Percentiles rank a stretch among this genome's conserved stretches.
These are phyloP conservation scores for Parastagonospora nodorum DNA, from an alignment of 2,329 filamentous ascomycete species.

Conservation along the genomic window DNA sequence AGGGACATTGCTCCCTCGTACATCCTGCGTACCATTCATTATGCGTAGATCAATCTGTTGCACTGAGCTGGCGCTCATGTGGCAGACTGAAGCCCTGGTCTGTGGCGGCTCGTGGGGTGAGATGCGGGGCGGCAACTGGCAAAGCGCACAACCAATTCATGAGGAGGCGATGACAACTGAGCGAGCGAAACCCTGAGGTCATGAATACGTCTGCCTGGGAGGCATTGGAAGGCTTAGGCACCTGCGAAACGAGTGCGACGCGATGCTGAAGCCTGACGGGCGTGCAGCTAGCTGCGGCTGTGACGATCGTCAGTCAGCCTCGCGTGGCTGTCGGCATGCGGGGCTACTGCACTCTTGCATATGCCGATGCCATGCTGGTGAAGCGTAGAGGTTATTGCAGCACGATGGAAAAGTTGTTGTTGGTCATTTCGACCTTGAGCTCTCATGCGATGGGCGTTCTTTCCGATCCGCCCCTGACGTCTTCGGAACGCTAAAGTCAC, in stretches of 20 bases:
- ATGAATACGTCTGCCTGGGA: constrained; percentile 36
- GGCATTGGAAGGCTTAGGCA: constrained; percentile 35
- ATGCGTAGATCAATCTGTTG: constrained; percentile 3
- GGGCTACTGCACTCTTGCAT: constrained; percentile 1
- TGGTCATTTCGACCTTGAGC: not conserved
- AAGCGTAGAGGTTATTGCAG: not conserved
- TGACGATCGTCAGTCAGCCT: constrained; percentile 18
- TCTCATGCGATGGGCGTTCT: constrained; percentile 8
- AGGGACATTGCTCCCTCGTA: constrained; percentile 36
- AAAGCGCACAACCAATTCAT: constrained; percentile 5
- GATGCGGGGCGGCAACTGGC: constrained; percentile 17
- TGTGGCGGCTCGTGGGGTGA: constrained; percentile 18
- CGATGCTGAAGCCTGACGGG: constrained; percentile 32
- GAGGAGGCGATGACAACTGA: constrained; percentile 4
- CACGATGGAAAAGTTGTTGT: not conserved
- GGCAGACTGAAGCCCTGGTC: constrained; percentile 5
- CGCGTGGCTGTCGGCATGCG: constrained; percentile 13
- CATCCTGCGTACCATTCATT: constrained; percentile 31
- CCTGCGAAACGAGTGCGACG: constrained; percentile 13
- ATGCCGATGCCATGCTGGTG: constrained; percentile 3
- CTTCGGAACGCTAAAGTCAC: constrained; percentile 13
- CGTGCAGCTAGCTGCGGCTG: constrained; percentile 16
- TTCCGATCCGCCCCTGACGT: constrained; percentile 18
- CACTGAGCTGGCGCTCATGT: not conserved
- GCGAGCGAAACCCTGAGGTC: constrained; percentile 24